A percentile compares a stretch with the other conserved stretches of the same genome.
Conservation (phyloP, 2,329 filamentous ascomycete genomes). For the Allantophomopsis lycopodina region DNA sequence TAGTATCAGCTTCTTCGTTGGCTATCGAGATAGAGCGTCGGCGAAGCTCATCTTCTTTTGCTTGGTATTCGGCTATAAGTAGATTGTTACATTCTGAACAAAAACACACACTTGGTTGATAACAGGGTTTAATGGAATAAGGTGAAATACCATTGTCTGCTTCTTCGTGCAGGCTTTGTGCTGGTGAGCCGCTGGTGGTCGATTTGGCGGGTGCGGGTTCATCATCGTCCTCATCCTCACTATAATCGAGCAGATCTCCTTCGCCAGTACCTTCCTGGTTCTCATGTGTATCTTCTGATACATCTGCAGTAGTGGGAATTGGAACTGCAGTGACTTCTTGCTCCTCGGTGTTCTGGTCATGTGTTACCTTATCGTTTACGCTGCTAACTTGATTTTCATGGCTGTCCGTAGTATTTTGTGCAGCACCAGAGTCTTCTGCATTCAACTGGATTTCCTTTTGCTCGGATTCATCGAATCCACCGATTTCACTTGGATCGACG, state of each 20-base stretch:
- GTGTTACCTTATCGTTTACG: no score
- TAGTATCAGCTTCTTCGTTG: neutral
- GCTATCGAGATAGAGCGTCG: slow-evolving; percentile 9
- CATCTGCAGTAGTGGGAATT: no score
- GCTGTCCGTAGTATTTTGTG: no score
- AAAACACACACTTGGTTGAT: slow-evolving; percentile 10
- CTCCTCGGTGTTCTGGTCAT: no score
- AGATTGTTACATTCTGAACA: slow-evolving; percentile 13
- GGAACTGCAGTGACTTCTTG: no score
- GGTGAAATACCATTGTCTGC: slow-evolving; percentile 12
- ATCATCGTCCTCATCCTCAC: slow-evolving; percentile 24
- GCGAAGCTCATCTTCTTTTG: slow-evolving; percentile 9
- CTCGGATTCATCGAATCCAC: neutral
- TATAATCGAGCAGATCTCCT: slow-evolving; percentile 33
- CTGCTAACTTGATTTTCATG: no score
- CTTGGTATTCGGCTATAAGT: slow-evolving; percentile 11
- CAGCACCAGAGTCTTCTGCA: neutral
- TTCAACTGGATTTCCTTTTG: neutral
- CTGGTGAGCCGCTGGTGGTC: neutral
- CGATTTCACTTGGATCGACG: neutral
- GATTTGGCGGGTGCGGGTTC: neutral
- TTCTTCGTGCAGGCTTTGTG: neutral
- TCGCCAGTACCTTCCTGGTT: slow-evolving; percentile 11
- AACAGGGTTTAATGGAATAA: slow-evolving; percentile 13
- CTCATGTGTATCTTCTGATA: neutral